Conservation (phyloP, 768 basidiomycete species). For the Omphalotus guepiniiformis region DNA sequence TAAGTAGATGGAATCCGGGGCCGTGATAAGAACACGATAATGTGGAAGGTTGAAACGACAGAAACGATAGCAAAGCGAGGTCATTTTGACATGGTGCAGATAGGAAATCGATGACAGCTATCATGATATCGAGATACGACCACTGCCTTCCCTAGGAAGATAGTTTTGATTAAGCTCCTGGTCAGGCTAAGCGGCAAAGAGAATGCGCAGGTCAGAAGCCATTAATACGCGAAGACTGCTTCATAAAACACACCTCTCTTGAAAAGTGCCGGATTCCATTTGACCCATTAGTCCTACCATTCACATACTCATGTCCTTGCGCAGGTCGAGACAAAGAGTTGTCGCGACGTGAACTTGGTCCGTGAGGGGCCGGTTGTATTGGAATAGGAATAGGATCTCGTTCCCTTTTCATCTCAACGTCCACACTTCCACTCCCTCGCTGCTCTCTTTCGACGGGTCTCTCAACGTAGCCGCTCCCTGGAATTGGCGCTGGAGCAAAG, state of each 20-base stretch:
- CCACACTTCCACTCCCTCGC: background rate
- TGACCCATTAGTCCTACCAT: background rate
- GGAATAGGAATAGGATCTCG: background rate
- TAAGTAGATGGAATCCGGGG: too few relatives aligned
- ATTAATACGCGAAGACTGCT: background rate
- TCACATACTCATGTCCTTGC: background rate
- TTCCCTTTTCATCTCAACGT: background rate
- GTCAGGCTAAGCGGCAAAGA: background rate
- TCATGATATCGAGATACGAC: constrained; percentile 6
- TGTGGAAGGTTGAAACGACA: too few relatives aligned
- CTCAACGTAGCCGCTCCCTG: too few relatives aligned
- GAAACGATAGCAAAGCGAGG: too few relatives aligned
- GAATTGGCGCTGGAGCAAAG: too few relatives aligned
- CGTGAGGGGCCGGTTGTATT: background rate
- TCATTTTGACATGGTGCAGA: too few relatives aligned
- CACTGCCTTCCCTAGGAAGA: background rate
- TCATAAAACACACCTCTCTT: background rate
- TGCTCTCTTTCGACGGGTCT: background rate
- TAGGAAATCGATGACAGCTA: too few relatives aligned
- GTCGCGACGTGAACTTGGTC: background rate
- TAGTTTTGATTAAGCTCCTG: background rate
- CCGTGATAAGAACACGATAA: too few relatives aligned
- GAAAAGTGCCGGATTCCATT: background rate
- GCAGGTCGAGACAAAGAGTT: background rate
- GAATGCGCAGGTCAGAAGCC: background rate